Conservation (phyloP, 2,329 filamentous ascomycete species). For the Orbilia ellipsospora region DNA sequence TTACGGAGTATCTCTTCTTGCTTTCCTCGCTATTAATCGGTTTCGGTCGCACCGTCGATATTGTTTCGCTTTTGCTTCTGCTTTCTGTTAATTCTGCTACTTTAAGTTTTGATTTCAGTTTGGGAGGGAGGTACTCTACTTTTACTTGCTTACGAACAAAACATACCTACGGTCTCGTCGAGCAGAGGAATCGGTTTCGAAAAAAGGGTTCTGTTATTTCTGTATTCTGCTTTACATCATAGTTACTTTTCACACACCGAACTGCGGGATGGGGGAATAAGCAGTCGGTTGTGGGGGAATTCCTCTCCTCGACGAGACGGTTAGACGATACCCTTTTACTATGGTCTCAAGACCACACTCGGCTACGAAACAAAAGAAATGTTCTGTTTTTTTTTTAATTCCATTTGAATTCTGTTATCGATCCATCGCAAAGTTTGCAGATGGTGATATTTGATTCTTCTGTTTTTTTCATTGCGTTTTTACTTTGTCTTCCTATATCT, state of each 20-base stretch:
- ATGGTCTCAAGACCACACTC: constrained; percentile 18
- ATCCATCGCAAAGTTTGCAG: too few species aligned
- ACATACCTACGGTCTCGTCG: constrained; percentile 28
- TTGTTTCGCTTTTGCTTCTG: neutral
- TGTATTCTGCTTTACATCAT: neutral
- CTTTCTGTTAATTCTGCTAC: constrained; percentile 17
- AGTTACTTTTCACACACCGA: neutral
- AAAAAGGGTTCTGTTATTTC: constrained; percentile 7
- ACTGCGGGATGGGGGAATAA: neutral
- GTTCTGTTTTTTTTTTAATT: too few species aligned
- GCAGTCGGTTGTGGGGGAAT: neutral
- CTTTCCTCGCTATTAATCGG: neutral
- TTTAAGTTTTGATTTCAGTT: constrained; percentile 4
- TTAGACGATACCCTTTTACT: constrained; percentile 45
- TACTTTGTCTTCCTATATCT: too few species aligned
- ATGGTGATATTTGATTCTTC: too few species aligned
- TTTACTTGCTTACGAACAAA: too few species aligned
- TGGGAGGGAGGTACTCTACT: constrained; percentile 2
- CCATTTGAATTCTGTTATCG: too few species aligned
- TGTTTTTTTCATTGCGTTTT: too few species aligned
- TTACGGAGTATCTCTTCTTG: too few species aligned
- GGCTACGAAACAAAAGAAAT: too few species aligned
- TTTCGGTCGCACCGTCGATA: neutral
- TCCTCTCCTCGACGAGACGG: constrained; percentile 40
- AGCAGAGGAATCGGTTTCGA: constrained; percentile 22